These are phyloP conservation scores for Actinidia arguta DNA, from an alignment of 179 eudicot species.

Conservation along the genomic window DNA sequence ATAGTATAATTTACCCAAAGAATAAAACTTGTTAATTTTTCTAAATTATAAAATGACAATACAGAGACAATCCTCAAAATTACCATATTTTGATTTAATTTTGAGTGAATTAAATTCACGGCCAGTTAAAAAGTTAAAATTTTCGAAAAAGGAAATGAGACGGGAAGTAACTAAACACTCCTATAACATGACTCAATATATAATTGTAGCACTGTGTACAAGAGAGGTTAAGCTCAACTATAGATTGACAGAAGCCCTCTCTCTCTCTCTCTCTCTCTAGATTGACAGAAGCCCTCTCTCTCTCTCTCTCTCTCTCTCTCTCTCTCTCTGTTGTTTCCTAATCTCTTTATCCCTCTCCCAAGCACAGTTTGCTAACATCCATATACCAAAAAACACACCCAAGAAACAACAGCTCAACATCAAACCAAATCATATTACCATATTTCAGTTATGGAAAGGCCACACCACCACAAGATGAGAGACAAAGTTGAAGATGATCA, in stretches of 20 bases:
- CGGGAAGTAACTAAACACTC: too few species aligned
- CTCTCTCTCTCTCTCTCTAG: neutral
- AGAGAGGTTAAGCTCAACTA: conserved; percentile 11
- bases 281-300: conserved; percentile 5
- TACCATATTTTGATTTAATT: too few species aligned
- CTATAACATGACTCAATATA: too few species aligned
- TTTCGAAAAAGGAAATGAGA: too few species aligned
- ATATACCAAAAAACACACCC: neutral
- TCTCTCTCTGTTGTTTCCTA: conserved; percentile 20
- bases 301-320: neutral
- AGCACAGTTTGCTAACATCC: neutral
- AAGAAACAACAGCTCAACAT: neutral
- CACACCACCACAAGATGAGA: conserved; percentile 25
- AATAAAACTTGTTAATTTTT: too few species aligned
- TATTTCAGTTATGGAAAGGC: conserved; percentile 39
- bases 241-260: conserved; percentile 19
- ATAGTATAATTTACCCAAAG: too few species aligned
- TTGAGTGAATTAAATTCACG: too few species aligned
- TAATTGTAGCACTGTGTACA: neutral
- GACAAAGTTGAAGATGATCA: conserved; percentile 22
- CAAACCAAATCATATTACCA: too few species aligned
- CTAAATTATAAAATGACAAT: too few species aligned
- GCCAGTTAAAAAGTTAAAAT: too few species aligned
- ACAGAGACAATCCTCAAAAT: too few species aligned
- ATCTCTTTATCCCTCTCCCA: conserved; percentile 19